Percentiles rank a stretch among this genome's conserved stretches.
phyloP scores from a whole-genome alignment of 2,329 filamentous ascomycete genomes.

The Calonectria crousiana region DNA sequence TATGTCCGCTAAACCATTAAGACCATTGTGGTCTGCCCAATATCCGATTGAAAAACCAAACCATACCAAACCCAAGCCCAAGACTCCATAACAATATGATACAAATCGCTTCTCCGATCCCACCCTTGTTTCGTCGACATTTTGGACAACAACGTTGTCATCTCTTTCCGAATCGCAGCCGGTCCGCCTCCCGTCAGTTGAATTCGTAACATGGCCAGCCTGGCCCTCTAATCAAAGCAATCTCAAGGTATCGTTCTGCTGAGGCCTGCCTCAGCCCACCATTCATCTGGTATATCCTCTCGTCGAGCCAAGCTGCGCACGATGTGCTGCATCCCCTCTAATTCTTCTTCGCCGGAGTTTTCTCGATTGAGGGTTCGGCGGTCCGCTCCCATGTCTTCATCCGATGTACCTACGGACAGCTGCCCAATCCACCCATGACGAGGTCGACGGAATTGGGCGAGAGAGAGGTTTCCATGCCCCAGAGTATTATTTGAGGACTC shows the following conservation, averaged over 20 bases:
- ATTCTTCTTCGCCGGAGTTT: conserved; percentile 53
- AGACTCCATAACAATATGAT: conserved; percentile 15
- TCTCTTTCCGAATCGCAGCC: neutral
- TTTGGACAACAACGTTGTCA: conserved; percentile 5
- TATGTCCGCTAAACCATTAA: conserved; percentile 21
- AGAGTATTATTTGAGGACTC: neutral
- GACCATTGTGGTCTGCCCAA: neutral
- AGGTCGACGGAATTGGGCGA: conserved; percentile 15
- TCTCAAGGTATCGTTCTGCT: conserved; percentile 65
- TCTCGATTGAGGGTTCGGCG: conserved; percentile 34
- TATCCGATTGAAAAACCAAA: conserved; percentile 1
- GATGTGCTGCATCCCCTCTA: conserved; percentile 77
- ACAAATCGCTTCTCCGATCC: neutral
- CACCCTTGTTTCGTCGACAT: neutral
- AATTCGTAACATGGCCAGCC: conserved; percentile 7
- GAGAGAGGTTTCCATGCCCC: conserved; percentile 16
- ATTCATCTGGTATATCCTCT: conserved; percentile 84
- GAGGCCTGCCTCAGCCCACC: conserved; percentile 81
- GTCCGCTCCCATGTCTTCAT: conserved; percentile 41
- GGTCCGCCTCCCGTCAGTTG: neutral
- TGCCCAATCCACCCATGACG: conserved; percentile 43
- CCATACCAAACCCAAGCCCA: neutral
- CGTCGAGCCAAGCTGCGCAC: conserved; percentile 76
- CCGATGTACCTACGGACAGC: conserved; percentile 42
- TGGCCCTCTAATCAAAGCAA: conserved; percentile 37